Base-by-base conservation (phyloP, 2,329 filamentous ascomycete species). In the Cercospora zeae-maydis region DNA sequence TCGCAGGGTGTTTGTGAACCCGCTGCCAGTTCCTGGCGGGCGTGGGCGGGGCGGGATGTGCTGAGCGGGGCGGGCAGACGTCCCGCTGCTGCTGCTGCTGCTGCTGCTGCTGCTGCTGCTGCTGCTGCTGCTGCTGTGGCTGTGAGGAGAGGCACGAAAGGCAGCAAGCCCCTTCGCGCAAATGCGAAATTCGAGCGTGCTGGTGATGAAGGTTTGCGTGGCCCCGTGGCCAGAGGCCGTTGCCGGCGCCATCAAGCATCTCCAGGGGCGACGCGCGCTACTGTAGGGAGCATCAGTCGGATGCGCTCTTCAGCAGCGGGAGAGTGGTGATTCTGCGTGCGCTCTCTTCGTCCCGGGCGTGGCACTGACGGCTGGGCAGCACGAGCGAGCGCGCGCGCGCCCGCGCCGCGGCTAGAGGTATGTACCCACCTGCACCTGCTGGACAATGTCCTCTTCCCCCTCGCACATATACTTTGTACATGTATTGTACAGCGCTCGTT, bases 1-100 rank as follows among this genome's bases (percentile, higher is more conserved):
- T 52, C 54, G 36, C 37, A 16, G 24, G 36, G n/a, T 39, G 36
- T 57, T 57, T 57, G 54, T 57, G 54, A 57, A 39, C 54, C 54
- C 54, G 34, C 13, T 21, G 49, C 30, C 49, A 34, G 13, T 33
- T 7, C 31, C 27, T 47, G 21, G 42, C 21, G 21, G 42, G 19
- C 19, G 42, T n/a, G 5, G 42, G 24, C 21, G 19, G 24, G 24
- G 24, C 24, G 24, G 24, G 24, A 27, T 27, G 24, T 27, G 24
- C 5, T 6, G 39, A 24, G 39, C 16, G 39, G 19, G 4, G 39
- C 39, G 39, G 39, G 39, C 39, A 45, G 16, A 21, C 39, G 47
- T 21, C 47, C 47, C 47, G 24, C 7, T 21, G 24, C 47, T 52
- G 47, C n/a, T 2, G 36, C 36, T 16, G n/a, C 2, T 16, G 36